Evolutionary conservation across 75 land plant genomes (phyloP).

Genomic region (Selaginella moellendorffii): DNA sequence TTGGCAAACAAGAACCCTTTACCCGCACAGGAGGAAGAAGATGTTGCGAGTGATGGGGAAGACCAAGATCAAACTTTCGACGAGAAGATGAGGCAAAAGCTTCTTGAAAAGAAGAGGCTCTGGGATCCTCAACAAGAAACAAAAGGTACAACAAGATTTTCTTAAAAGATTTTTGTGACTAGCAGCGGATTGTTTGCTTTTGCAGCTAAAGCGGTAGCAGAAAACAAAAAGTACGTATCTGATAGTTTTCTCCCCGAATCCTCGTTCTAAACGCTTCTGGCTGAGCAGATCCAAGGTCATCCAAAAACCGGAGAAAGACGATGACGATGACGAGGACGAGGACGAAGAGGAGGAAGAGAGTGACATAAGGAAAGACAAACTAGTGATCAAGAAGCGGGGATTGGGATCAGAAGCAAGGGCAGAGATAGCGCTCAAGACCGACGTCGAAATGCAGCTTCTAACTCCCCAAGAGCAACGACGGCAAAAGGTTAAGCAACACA

Average conservation of each 20-base stretch:
- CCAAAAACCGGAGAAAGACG: neutral
- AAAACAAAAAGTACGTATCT: too few species aligned
- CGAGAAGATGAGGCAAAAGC: conserved; percentile 62
- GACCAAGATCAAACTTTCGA: conserved; percentile 79
- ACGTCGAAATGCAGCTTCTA: conserved; percentile 63
- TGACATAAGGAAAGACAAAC: conserved; percentile 34
- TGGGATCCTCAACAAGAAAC: conserved; percentile 27
- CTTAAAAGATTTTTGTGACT: too few species aligned
- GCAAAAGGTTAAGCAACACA: conserved; percentile 60
- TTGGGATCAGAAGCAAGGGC: conserved; percentile 88
- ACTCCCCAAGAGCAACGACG: conserved; percentile 56
- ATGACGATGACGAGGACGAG: neutral
- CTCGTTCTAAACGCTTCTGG: too few species aligned
- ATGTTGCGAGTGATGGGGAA: conserved; percentile 20
- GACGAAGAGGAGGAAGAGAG: conserved; percentile 27
- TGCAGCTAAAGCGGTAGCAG: too few species aligned
- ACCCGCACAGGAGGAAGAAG: too few species aligned
- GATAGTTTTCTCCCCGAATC: too few species aligned
- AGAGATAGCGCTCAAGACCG: conserved; percentile 46
- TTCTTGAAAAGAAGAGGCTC: conserved; percentile 44
- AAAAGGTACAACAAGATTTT: too few species aligned
- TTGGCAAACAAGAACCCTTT: conserved; percentile 34
- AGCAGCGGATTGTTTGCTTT: too few species aligned
- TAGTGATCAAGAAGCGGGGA: conserved; percentile 72
- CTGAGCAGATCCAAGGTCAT: too few species aligned